Evolutionary conservation across 192 early-diverging fungal genomes (phyloP).

Genomic region (Diversispora epigaea): DNA sequence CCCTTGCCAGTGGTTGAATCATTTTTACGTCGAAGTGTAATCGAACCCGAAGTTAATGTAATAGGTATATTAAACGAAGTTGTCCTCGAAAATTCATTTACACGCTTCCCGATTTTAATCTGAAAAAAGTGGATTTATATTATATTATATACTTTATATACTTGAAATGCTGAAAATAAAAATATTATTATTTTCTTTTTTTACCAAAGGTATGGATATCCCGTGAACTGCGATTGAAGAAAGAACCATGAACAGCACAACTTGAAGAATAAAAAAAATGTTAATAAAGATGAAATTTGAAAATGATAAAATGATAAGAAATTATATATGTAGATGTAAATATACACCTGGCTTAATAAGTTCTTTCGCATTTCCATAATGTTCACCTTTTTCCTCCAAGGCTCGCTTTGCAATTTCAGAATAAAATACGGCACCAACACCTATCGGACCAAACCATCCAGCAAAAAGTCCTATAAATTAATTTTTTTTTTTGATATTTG

Average conservation of each 20-base stretch:
- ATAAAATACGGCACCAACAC: conserved; percentile 57
- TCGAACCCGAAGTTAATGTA: background rate
- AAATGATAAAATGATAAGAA: background rate
- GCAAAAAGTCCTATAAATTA: conserved; percentile 53
- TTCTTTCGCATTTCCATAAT: background rate
- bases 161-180: background rate
- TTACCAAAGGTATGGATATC: conserved; percentile 58
- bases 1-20: background rate
- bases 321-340: background rate
- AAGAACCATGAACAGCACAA: conserved; percentile 74
- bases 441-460: conserved; percentile 91
- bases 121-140: background rate
- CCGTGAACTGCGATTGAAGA: conserved; percentile 81
- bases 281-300: too few species aligned
- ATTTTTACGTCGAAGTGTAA: too few species aligned
- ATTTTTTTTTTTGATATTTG: background rate
- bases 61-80: too few species aligned
- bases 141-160: background rate
- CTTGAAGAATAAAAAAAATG: conserved; percentile 38
- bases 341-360: conserved; percentile 3
- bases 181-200: background rate
- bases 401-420: conserved; percentile 43
- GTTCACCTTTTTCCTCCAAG: background rate
- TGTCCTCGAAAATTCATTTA: conserved; percentile 1
- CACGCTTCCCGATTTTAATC: conserved; percentile 15